Evolutionary conservation across 495 filamentous ascomycete species (phyloP).

Genomic region (Aspergillus indologenus): DNA sequence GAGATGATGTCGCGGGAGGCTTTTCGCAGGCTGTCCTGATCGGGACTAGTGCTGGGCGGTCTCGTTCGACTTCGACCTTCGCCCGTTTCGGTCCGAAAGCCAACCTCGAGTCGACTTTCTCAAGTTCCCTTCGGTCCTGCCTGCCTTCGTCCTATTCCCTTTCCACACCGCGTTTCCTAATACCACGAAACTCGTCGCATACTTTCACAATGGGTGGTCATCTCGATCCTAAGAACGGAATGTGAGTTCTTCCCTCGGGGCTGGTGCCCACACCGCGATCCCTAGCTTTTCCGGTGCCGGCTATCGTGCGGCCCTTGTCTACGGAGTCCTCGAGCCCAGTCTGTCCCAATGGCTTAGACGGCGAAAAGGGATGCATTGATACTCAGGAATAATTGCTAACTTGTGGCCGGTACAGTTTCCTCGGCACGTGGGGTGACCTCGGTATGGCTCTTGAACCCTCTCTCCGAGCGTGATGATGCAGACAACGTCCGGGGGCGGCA

Average conservation of each 20-base stretch:
- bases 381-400: slow-evolving; percentile 24
- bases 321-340: not conserved
- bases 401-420: slow-evolving; percentile 55
- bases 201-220: slow-evolving; percentile 64
- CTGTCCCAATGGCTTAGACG: not conserved
- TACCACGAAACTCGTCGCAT: slow-evolving; percentile 22
- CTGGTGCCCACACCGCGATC: not conserved
- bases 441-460: slow-evolving; percentile 56
- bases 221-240: slow-evolving; percentile 62
- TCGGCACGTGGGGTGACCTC: slow-evolving; percentile 81
- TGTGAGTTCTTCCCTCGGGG: slow-evolving; percentile 55
- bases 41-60: slow-evolving; percentile 36
- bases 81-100: slow-evolving; percentile 26
- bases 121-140: slow-evolving; percentile 19
- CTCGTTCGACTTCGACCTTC: slow-evolving; percentile 30
- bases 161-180: slow-evolving; percentile 23
- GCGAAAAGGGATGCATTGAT: not conserved
- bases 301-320: slow-evolving; percentile 11
- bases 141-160: slow-evolving; percentile 22
- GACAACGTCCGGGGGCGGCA: not conserved
- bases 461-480: not conserved
- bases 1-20: slow-evolving; percentile 30
- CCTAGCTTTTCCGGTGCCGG: slow-evolving; percentile 8
- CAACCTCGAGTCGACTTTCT: slow-evolving; percentile 32
- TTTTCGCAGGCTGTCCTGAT: slow-evolving; percentile 46